Evolutionary conservation across 2,329 filamentous ascomycete genomes (phyloP), one percentile per base, ranked within the genome.

Genomic region (Diaporthe sp.): DNA sequence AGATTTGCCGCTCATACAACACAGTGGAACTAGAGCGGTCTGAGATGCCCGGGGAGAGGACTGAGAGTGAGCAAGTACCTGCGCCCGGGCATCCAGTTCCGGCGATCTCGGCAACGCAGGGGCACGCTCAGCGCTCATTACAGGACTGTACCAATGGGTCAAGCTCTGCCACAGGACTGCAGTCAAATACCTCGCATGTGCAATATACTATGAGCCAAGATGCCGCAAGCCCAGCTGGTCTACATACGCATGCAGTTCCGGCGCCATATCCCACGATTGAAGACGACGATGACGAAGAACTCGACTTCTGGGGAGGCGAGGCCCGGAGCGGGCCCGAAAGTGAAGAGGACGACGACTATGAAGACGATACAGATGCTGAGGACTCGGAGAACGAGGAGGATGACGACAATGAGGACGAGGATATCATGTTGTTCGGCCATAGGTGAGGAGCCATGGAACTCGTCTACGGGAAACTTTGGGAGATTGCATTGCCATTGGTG

Each of bases 1-100:
- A 89, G 19, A 91, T 93, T 49, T 94, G 92, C 80, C 86, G 88
- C 57, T 94, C 92, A 4, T 94, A 93, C 80, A 94, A 94, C 80
- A 94, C 92, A 0, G 90, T 89, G 22, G 90, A 94, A 79, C 83
- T 93, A 37, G 70, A 76, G 22, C 75, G 75, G 5, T 76, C 75
- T 25, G 58, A 69, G 13, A 76, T 75, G 73, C 75, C 75, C n/a
- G 61, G 51, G 10, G 59, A 70, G 17, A 31, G 58, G 31, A 28
- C 13, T 17, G 59, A 59, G 34, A 44, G 6, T 12, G 71, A 51
- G 17, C 42, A 31, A 46, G 57, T 31, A 44, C 57, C 71, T 13
- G 62, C 55, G 3, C 22, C 28, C 15, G 46, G 42, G 13, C 12
- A 49, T 31, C 19, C 37, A 25, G 17, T 7, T 15, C 42, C 53